These are phyloP conservation scores for Candida ulmi DNA, from an alignment of 805 yeast genomes.

Conservation along the genomic window DNA sequence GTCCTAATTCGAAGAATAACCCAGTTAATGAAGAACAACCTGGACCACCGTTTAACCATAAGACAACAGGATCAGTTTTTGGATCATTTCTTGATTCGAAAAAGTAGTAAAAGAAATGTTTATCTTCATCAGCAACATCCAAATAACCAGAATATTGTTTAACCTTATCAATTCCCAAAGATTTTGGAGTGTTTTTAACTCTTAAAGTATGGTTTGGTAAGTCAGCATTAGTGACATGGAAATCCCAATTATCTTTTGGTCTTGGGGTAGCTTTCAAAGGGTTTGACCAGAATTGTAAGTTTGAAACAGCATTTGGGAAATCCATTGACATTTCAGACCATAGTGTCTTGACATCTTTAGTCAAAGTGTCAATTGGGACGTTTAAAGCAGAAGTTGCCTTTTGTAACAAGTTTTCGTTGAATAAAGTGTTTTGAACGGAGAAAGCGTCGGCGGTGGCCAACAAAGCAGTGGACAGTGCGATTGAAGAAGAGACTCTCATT, in stretches of 20 bases:
- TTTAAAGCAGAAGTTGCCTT: slow-evolving; percentile 48
- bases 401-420: slow-evolving; percentile 30
- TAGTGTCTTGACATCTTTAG: slow-evolving; percentile 41
- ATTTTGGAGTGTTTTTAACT: slow-evolving; percentile 55
- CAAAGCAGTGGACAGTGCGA: slow-evolving; percentile 8
- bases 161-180: slow-evolving; percentile 73
- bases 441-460: slow-evolving; percentile 20
- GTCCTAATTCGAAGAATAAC: slow-evolving; percentile 81
- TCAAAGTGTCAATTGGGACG: slow-evolving; percentile 42
- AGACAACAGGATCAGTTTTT: slow-evolving; percentile 72
- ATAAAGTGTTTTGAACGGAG: slow-evolving; percentile 28
- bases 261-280: slow-evolving; percentile 37
- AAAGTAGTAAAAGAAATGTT: slow-evolving; percentile 81
- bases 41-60: slow-evolving; percentile 95
- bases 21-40: slow-evolving; percentile 91
- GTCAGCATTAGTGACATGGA: slow-evolving; percentile 32
- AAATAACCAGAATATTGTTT: slow-evolving; percentile 83
- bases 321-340: slow-evolving; percentile 62
- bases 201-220: slow-evolving; percentile 53
- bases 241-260: slow-evolving; percentile 27
- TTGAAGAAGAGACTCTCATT: slow-evolving; percentile 6
- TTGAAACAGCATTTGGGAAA: slow-evolving; percentile 51
- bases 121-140: slow-evolving; percentile 77
- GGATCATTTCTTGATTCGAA: slow-evolving; percentile 90
- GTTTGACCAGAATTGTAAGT: slow-evolving; percentile 42